These are phyloP conservation scores for Fusarium lyarnte DNA, from an alignment of 2,329 filamentous ascomycete genomes.

Conservation along the genomic window DNA sequence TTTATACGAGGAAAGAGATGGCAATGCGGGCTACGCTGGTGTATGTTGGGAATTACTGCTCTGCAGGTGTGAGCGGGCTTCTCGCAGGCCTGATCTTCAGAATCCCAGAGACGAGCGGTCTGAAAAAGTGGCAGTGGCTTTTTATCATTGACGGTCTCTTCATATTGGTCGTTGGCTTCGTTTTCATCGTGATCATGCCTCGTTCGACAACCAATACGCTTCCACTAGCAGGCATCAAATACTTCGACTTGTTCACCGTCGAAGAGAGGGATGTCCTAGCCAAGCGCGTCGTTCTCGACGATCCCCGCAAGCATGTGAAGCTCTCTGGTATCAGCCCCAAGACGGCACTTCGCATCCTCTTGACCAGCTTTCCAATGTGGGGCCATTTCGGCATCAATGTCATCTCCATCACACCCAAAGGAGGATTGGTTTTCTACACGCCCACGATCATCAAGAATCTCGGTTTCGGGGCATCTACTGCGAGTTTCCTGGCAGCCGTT, in stretches of 20 bases:
- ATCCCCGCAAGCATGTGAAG: neutral
- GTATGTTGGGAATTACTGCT: slow-evolving; percentile 13
- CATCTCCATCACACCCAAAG: neutral
- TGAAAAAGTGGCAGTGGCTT: slow-evolving; percentile 9
- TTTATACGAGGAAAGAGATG: neutral
- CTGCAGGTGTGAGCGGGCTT: slow-evolving; percentile 1
- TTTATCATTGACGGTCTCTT: slow-evolving; percentile 9
- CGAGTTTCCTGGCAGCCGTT: neutral
- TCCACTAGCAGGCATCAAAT: neutral
- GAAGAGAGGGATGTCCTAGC: neutral
- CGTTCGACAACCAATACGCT: neutral
- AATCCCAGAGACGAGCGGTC: neutral
- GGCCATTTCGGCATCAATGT: slow-evolving; percentile 3
- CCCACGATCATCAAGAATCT: slow-evolving; percentile 10
- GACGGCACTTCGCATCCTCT: neutral
- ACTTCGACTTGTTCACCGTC: neutral
- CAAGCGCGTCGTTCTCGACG: slow-evolving; percentile 1
- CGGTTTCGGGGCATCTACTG: neutral
- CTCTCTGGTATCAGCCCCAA: neutral
- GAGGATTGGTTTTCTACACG: neutral
- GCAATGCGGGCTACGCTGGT: neutral
- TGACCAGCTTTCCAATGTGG: slow-evolving; percentile 2
- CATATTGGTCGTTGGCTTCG: neutral
- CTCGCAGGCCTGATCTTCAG: neutral
- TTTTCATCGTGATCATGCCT: slow-evolving; percentile 2